Evolutionary conservation across 768 basidiomycete genomes (phyloP), one percentile per base, ranked within the genome.

Genomic region (Boletellus ananiceps): DNA sequence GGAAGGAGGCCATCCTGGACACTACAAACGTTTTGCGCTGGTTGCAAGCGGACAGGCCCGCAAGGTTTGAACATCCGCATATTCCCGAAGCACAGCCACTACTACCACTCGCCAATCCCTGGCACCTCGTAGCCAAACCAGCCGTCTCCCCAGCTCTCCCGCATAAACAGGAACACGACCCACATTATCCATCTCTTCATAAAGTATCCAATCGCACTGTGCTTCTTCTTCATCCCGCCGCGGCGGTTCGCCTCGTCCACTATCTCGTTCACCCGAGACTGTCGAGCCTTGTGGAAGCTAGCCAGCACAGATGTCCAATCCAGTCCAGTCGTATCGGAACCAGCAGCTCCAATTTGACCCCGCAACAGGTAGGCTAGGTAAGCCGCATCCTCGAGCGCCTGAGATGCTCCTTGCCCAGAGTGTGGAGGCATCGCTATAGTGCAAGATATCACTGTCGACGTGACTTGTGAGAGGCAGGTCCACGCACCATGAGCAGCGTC

Each of bases 1-100:
- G 78, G 67, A 85, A 74, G 59, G 83, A 72, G 66, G 84, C 81
- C 83, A 87, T 87, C 38, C 35, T 47, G 37, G 37, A 11, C 29
- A 33, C 35, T 27, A 23, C 8, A 32, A 19, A 19, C 29, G 29
- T 29, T 29, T 25, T 25, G 23, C 23, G 23, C 47, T 18, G 45
- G 15, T 14, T 8, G 18, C 8, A 13, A 29, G 42, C 21, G 21
- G 32, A 46, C 2, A 25, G 15, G 35, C 48, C 56, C 52, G 60
- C 40, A 40, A 27, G 44, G 39, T 39, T 44, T 29, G 25, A 25
- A 31, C 41, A 49, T 57, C 64, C 62, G 62, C 51, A 40, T 60
- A 49, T 51, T 67, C 67, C 78, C 77, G 77, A 71, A 72, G 61
- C 49, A 61, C 58, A 59, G 54, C 62, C 62, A 63, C 63, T 18